These are phyloP conservation scores for Bipolaris victoriae DNA, from an alignment of 2,329 filamentous ascomycete species.

Conservation along the genomic window DNA sequence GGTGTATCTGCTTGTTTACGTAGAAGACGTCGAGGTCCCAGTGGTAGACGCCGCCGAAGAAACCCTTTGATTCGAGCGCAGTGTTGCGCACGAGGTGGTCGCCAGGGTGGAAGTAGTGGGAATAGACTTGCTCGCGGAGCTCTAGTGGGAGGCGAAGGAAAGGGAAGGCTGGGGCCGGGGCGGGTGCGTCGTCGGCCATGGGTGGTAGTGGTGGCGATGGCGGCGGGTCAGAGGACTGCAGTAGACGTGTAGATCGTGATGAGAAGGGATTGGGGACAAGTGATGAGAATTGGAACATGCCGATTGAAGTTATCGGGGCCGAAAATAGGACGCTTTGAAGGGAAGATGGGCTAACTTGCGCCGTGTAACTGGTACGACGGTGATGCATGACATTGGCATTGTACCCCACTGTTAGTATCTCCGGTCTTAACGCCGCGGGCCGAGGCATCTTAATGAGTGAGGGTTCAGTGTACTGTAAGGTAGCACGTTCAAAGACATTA, in stretches of 20 bases:
- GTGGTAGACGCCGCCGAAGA: conserved; percentile 33
- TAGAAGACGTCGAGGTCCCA: conserved; percentile 51
- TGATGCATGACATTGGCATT: conserved; percentile 1
- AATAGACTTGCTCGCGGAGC: conserved; percentile 42
- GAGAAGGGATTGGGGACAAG: conserved; percentile 8
- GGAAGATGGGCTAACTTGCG: background rate
- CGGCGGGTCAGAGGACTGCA: background rate
- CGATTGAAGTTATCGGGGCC: background rate
- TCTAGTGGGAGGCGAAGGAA: conserved; percentile 42
- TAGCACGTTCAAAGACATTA: background rate
- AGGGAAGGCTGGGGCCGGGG: conserved; percentile 22
- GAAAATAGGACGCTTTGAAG: background rate
- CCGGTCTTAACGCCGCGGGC: conserved; percentile 11
- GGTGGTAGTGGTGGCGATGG: background rate
- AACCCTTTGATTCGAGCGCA: conserved; percentile 21
- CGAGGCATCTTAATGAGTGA: conserved; percentile 6
- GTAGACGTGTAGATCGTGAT: background rate
- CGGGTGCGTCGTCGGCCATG: background rate
- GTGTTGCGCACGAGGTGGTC: conserved; percentile 22
- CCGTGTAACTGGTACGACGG: conserved; percentile 1
- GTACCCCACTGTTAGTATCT: conserved; percentile 7
- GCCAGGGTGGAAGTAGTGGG: conserved; percentile 37
- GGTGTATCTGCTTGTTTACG: conserved; percentile 54
- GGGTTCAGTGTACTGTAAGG: background rate
- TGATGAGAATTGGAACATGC: conserved; percentile 11